Evolutionary conservation across 768 basidiomycete genomes (phyloP), one percentile per base, ranked within the genome.

Genomic region (Cystobasidium tubakii): DNA sequence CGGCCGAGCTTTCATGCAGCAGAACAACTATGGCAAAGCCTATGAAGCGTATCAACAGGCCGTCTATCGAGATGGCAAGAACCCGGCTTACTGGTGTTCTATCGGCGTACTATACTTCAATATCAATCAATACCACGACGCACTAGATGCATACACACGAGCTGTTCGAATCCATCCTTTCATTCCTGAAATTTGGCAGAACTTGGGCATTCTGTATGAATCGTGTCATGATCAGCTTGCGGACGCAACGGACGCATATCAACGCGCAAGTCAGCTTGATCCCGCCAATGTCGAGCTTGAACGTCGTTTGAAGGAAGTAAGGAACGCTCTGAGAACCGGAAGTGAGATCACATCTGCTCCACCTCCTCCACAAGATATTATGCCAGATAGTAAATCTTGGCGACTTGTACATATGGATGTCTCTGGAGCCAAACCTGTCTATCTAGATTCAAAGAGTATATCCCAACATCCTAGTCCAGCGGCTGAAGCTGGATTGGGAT

Each of bases 11-110:
- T 98, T 93, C 82, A 98, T 98, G 93, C 91, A 93, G 19, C 92
- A 91, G 21, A 91, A 91, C 82, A 95, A 97, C 81, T 97, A 97
- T 84, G 97, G 96, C 85, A 97, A 97, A 81, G 96, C 96, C 21
- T 98, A 99, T 83, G 95, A 99, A 81, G 94, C 94, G 0, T 98
- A 98, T 81, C 96, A 99, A 79, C 96, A 99, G 82, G 95, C 96
- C 23, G 93, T 99, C 21, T 98, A 98, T 82, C 90, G 95, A 66
- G 96, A 99, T 79, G 96, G 95, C 25, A 91, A 93, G 73, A 99
- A 98, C 81, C 96, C 96, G 0, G 97, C 96, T 0, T 99, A 97
- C 82, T 98, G 96, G 96, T 98, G 95, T 81, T 95, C 92, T 27
- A 99, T 99, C 79, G 96, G 96, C 60, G 96, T 99, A 0, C 86